Evolutionary conservation across 2,329 filamentous ascomycete genomes (phyloP).

Genomic region (Colletotrichum cuscutae): DNA sequence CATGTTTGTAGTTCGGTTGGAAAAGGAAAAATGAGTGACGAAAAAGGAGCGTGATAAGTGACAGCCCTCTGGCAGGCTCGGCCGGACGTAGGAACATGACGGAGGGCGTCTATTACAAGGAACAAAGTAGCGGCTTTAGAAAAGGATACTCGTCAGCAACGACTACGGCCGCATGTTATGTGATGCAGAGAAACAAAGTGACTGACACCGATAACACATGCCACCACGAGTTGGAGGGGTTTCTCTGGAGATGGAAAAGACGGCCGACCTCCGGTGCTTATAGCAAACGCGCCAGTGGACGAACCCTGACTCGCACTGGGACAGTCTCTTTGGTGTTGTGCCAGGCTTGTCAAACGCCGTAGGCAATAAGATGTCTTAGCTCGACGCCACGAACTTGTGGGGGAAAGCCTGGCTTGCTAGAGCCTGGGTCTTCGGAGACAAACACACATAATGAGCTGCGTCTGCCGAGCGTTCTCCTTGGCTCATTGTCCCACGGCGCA

Average conservation of each 20-base stretch:
- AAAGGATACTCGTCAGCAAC: background rate
- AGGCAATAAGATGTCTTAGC: slow-evolving; percentile 31
- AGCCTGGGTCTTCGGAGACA: background rate
- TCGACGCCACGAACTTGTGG: slow-evolving; percentile 31
- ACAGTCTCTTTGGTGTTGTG: slow-evolving; percentile 22
- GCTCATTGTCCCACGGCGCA: background rate
- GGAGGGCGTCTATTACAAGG: background rate
- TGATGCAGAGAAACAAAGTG: slow-evolving; percentile 8
- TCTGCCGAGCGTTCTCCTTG: background rate
- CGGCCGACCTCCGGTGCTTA: slow-evolving; percentile 21
- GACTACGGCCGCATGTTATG: slow-evolving; percentile 17
- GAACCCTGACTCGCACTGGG: slow-evolving; percentile 25
- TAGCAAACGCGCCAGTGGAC: slow-evolving; percentile 18
- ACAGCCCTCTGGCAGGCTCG: slow-evolving; percentile 4
- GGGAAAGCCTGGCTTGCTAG: slow-evolving; percentile 7
- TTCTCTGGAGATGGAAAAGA: slow-evolving; percentile 29
- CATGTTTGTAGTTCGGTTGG: background rate
- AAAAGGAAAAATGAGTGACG: slow-evolving; percentile 11
- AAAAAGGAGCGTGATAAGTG: slow-evolving; percentile 8
- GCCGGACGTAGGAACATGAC: background rate
- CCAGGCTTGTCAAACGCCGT: slow-evolving; percentile 35
- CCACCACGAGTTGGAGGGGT: slow-evolving; percentile 5
- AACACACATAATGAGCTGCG: slow-evolving; percentile 3
- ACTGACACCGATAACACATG: slow-evolving; percentile 21
- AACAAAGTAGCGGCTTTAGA: background rate